phyloP scores from a whole-genome alignment of 306 rosid genomes.

The Vigna mungo region DNA sequence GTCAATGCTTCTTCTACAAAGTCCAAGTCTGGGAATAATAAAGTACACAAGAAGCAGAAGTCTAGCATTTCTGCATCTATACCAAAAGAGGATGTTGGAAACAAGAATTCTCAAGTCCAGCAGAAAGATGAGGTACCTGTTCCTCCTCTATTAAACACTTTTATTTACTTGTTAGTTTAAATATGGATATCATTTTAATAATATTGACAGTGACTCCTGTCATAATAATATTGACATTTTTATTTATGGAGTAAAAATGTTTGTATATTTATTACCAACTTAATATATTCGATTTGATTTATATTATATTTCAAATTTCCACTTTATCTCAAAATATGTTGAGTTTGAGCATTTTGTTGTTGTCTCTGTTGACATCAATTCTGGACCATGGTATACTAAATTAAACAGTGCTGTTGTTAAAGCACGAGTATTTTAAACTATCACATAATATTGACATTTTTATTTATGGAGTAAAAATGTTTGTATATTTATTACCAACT shows the following conservation, averaged over 20 bases:
- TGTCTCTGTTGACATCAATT: constrained; percentile 10
- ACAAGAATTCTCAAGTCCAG: constrained; percentile 60
- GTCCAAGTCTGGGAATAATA: constrained; percentile 59
- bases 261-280: constrained; percentile 15
- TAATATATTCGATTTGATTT: constrained; percentile 19
- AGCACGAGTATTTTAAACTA: constrained; percentile 1
- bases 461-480: constrained; percentile 15
- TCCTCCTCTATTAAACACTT: constrained; percentile 28
- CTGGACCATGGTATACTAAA: constrained; percentile 15
- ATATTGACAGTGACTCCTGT: constrained; percentile 4
- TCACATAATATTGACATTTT: constrained; percentile 26
- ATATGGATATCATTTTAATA: constrained; percentile 11
- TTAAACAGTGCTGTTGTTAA: constrained; percentile 13
- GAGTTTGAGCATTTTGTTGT: constrained; percentile 21
- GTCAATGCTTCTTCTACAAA: constrained; percentile 56
- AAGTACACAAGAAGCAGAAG: constrained; percentile 69
- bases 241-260: constrained; percentile 15
- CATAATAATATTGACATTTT: constrained; percentile 36
- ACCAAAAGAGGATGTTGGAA: constrained; percentile 59
- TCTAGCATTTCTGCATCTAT: constrained; percentile 64
- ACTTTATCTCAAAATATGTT: neutral
- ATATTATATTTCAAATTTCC: constrained; percentile 15
- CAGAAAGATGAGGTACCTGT: constrained; percentile 74
- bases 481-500: constrained; percentile 15
- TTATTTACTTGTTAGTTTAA: constrained; percentile 25